Evolutionary conservation across 2,329 filamentous ascomycete species (phyloP), one percentile per base, ranked within the genome.

Genomic region (Fusarium sp.): DNA sequence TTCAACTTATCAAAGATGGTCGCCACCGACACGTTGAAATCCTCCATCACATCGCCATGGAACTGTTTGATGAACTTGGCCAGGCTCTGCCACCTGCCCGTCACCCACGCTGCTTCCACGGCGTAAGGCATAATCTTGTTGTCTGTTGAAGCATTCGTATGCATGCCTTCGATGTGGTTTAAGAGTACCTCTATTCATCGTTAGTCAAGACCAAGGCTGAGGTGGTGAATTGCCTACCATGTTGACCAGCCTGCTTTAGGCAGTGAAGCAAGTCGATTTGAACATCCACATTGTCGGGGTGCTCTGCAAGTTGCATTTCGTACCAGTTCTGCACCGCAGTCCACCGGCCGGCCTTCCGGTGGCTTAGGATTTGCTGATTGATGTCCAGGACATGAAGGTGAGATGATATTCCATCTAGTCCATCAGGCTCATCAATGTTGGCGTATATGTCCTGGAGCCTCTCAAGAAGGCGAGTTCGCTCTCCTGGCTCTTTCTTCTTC

Each of bases 301-400:
- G 87, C 73, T 96, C 91, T 3, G 92, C 91, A 36, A 98, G 86
- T 68, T 95, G 91, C 70, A 97, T 90, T 78, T 99, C 95, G 79
- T 98, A 98, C 96, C 97, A 99, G 68, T 94, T 97, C 81, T 98
- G 96, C 27, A 95, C 96, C 54, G 95, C 94, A 15, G 93, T 91
- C 95, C 96, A 99, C 67, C 95, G 88, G 5, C 96, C 96, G 18
- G 95, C 93, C 79, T 97, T 98, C 61, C 93, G 90, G 81, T 99
- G 94, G 74, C 97, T 94, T 59, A 98, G 86, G 34, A 98, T 92
- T 78, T 98, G 95, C 78, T 98, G 95, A 65, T 97, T 93, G 52
- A 98, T 91, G 71, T 97, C 93, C n/a, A 98, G 84, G 11, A 94
- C 90, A 62, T 92, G 92, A 4, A 98, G 84, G 77, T 96, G 92